A percentile compares a stretch with the other conserved stretches of the same genome.
Evolutionary conservation across 23 red algal species (phyloP).

Genomic region (Gracilaria vermiculophylla): DNA sequence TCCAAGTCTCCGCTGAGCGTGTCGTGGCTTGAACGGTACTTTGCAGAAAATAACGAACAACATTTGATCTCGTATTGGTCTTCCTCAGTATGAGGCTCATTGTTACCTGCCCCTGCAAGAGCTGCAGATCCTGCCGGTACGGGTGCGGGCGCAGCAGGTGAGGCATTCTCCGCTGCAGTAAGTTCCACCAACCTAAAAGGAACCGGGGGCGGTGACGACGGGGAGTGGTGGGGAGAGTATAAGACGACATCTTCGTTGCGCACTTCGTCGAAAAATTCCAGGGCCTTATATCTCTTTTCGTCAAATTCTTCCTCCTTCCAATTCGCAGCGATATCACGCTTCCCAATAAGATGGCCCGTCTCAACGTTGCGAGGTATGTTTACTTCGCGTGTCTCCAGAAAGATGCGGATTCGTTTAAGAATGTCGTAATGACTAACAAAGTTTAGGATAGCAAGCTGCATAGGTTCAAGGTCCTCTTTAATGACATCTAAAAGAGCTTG

Average conservation of each 20-base stretch:
- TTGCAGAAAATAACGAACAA: background rate
- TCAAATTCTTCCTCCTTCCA: background rate
- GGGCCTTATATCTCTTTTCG: background rate
- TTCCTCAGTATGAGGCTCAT: background rate
- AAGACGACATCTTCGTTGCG: background rate
- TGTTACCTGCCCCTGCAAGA: too few relatives aligned
- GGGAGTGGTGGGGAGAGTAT: background rate
- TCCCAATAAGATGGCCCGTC: background rate
- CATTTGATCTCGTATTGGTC: conserved; percentile 1
- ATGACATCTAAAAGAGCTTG: background rate
- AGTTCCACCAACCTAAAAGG: background rate
- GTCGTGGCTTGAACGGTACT: background rate
- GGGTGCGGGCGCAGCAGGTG: background rate
- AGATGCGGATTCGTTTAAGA: background rate
- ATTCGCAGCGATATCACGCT: background rate
- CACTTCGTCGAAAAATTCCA: background rate
- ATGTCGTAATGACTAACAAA: background rate
- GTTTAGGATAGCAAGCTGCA: background rate
- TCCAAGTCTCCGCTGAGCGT: background rate
- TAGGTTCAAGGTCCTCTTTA: background rate
- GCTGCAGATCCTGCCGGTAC: background rate
- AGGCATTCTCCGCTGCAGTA: background rate
- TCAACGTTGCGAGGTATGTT: background rate
- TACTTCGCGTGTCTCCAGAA: background rate
- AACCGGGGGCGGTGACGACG: background rate